phyloP scores from a whole-genome alignment of 208 protist genomes.

The Wallacemonas sp. region DNA sequence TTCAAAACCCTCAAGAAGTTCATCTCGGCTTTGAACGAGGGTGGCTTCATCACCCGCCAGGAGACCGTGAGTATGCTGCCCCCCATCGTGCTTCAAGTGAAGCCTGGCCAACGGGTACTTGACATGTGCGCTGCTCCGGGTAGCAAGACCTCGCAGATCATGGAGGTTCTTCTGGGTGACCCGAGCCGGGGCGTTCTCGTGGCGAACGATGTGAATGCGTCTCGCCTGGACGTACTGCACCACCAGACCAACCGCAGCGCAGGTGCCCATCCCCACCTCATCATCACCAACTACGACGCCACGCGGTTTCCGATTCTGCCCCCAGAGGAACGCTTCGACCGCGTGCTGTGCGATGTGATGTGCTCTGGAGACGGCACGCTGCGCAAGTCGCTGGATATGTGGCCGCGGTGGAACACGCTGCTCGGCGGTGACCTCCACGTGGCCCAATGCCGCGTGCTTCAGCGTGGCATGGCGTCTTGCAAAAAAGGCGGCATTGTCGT shows the following conservation, averaged over 20 bases:
- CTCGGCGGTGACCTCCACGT: slow-evolving; percentile 85
- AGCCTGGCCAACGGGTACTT: slow-evolving; percentile 74
- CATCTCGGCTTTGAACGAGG: slow-evolving; percentile 82
- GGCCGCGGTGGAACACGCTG: slow-evolving; percentile 87
- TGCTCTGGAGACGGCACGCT: slow-evolving; percentile 96
- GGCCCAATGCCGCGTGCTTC: slow-evolving; percentile 79
- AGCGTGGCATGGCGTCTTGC: slow-evolving; percentile 80
- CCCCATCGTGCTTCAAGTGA: slow-evolving; percentile 74
- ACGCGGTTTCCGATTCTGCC: slow-evolving; percentile 75
- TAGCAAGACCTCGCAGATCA: slow-evolving; percentile 89
- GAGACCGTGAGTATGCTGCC: slow-evolving; percentile 92
- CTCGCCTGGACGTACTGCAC: slow-evolving; percentile 81
- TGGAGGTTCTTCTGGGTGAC: slow-evolving; percentile 63
- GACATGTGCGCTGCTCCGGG: slow-evolving; percentile 90
- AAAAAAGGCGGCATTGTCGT: slow-evolving; percentile 88
- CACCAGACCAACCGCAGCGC: slow-evolving; percentile 76
- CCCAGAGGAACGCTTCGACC: slow-evolving; percentile 75
- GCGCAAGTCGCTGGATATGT: slow-evolving; percentile 93
- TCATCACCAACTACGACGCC: slow-evolving; percentile 91
- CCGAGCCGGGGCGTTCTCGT: slow-evolving; percentile 71
- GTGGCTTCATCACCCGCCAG: slow-evolving; percentile 92
- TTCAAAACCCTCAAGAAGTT: slow-evolving; percentile 69
- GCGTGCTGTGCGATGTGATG: slow-evolving; percentile 94
- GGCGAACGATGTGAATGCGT: slow-evolving; percentile 89
- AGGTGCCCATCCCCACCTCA: slow-evolving; percentile 71